Evolutionary conservation across 495 filamentous ascomycete genomes (phyloP).

Genomic region (Xylaria castorea): DNA sequence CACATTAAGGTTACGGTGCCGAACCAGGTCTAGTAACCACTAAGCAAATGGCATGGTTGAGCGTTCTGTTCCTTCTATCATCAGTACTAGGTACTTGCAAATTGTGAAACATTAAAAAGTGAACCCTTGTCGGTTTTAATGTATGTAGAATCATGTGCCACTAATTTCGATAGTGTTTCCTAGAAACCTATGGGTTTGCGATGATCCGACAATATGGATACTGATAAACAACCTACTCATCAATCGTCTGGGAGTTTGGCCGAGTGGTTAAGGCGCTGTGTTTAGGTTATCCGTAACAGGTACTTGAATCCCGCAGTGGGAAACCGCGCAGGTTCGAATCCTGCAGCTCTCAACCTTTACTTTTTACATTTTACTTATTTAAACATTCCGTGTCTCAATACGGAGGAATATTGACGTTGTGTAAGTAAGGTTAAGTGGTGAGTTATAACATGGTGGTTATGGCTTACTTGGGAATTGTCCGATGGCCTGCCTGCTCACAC

Average conservation of each 20-base stretch:
- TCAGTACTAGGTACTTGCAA: too few relatives aligned
- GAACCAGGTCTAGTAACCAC: background rate
- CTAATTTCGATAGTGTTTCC: too few relatives aligned
- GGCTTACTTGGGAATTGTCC: background rate
- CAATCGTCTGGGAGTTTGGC: slow-evolving; percentile 51
- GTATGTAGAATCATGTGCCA: too few relatives aligned
- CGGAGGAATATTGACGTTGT: background rate
- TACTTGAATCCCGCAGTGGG: slow-evolving; percentile 35
- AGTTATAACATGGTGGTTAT: background rate
- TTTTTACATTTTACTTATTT: slow-evolving; percentile 1
- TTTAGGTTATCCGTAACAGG: slow-evolving; percentile 43
- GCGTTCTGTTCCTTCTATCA: background rate
- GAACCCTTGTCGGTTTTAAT: too few relatives aligned
- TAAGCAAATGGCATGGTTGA: background rate
- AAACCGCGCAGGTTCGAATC: slow-evolving; percentile 52
- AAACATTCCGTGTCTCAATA: too few relatives aligned
- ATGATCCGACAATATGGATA: too few relatives aligned
- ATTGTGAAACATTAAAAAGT: background rate
- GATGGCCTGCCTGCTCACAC: background rate
- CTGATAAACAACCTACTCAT: too few relatives aligned
- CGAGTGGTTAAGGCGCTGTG: slow-evolving; percentile 59
- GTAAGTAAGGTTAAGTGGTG: background rate
- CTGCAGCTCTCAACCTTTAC: slow-evolving; percentile 38
- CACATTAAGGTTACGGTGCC: background rate
- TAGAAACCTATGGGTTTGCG: too few relatives aligned